These are phyloP conservation scores for Neurospora sp. DNA, from an alignment of 495 filamentous ascomycete species.

Conservation along the genomic window DNA sequence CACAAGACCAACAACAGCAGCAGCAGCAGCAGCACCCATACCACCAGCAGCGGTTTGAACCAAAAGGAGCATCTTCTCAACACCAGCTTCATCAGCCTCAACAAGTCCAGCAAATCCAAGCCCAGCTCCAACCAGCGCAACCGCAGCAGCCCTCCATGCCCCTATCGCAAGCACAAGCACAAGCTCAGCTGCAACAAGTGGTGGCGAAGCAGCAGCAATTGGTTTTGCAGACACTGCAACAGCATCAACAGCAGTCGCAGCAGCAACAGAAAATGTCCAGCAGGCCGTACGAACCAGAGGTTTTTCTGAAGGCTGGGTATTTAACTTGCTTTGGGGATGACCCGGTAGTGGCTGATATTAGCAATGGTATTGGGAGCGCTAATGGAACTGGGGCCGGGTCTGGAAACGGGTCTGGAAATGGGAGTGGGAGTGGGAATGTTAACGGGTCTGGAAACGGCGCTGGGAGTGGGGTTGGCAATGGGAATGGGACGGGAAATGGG, in stretches of 20 bases:
- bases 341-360: neutral
- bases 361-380: neutral
- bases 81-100: neutral
- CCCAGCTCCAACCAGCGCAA: neutral
- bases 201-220: neutral
- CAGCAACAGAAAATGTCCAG: neutral
- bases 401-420: neutral
- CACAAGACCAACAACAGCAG: neutral
- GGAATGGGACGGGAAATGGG: neutral
- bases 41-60: neutral
- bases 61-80: neutral
- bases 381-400: neutral
- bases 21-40: neutral
- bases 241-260: neutral
- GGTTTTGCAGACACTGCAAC: neutral
- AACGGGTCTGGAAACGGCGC: no score
- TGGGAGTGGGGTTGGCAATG: neutral
- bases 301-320: constrained; percentile 9
- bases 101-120: neutral
- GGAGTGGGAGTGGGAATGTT: neutral
- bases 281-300: neutral
- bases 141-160: neutral
- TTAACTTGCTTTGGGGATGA: constrained; percentile 7
- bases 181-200: neutral
- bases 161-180: neutral